phyloP scores from a whole-genome alignment of 2,329 filamentous ascomycete genomes.

The Aspergillus melleus region DNA sequence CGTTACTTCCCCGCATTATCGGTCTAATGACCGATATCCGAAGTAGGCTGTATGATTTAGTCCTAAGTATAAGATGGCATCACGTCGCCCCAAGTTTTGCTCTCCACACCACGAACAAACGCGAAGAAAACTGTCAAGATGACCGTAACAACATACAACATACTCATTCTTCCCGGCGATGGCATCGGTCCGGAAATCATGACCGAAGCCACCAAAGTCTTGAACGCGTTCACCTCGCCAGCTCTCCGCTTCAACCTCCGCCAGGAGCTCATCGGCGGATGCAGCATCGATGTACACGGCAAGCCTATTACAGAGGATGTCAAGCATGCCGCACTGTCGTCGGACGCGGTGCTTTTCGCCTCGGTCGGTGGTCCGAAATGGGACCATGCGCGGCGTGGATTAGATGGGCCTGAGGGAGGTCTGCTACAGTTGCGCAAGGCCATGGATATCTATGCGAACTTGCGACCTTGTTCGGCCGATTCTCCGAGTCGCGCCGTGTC shows the following conservation, averaged over 20 bases:
- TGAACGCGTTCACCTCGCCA: conserved; percentile 69
- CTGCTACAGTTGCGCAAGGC: conserved; percentile 82
- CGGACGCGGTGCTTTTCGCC: conserved; percentile 83
- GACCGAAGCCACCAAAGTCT: conserved; percentile 56
- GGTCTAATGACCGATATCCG: conserved; percentile 23
- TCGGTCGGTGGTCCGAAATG: conserved; percentile 91
- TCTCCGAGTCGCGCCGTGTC: conserved; percentile 70
- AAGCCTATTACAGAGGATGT: conserved; percentile 74
- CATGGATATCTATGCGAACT: conserved; percentile 85
- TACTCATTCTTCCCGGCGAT: conserved; percentile 75
- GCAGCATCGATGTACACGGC: conserved; percentile 78
- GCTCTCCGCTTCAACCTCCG: conserved; percentile 77
- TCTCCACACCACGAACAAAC: too few relatives aligned
- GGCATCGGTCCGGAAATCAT: conserved; percentile 76
- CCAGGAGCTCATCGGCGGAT: conserved; percentile 80
- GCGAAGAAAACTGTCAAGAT: too few relatives aligned
- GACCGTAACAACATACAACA: conserved; percentile 56
- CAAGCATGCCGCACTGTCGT: conserved; percentile 72
- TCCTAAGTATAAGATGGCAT: background rate
- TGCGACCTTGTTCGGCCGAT: conserved; percentile 75
- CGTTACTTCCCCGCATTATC: conserved; percentile 25
- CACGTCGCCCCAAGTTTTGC: too few relatives aligned
- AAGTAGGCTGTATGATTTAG: conserved; percentile 6
- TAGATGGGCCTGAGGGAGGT: conserved; percentile 83
- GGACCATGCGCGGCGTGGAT: conserved; percentile 65